Percentiles rank a stretch among this genome's conserved stretches.
phyloP scores from a whole-genome alignment of 2,329 filamentous ascomycete species.

The Colletotrichum tofieldiae region DNA sequence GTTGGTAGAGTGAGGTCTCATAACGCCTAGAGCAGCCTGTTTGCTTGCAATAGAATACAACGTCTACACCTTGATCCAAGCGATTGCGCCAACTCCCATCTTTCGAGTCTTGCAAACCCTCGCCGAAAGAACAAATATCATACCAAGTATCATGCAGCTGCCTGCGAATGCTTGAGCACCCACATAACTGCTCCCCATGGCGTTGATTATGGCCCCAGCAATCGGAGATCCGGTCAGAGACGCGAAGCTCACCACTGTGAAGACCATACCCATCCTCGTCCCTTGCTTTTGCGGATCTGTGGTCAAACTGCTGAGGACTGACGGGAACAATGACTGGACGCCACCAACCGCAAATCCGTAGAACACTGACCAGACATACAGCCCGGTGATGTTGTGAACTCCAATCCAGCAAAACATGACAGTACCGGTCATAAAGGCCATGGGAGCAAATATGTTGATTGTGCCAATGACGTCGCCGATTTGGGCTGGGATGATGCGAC shows the following conservation, averaged over 20 bases:
- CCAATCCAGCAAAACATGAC: slow-evolving; percentile 52
- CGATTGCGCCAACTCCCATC: slow-evolving; percentile 20
- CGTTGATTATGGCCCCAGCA: slow-evolving; percentile 51
- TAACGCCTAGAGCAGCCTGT: too few species aligned
- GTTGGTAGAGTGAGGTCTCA: too few species aligned
- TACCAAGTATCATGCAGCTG: slow-evolving; percentile 38
- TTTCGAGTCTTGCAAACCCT: slow-evolving; percentile 40
- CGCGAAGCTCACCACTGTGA: slow-evolving; percentile 58
- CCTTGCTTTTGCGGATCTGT: slow-evolving; percentile 59
- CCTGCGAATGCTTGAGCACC: slow-evolving; percentile 46
- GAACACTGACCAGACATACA: slow-evolving; percentile 50
- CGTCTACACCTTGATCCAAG: slow-evolving; percentile 24
- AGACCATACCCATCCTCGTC: slow-evolving; percentile 61
- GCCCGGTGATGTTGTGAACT: slow-evolving; percentile 45
- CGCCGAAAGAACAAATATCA: slow-evolving; percentile 39
- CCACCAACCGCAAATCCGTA: slow-evolving; percentile 50
- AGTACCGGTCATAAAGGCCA: slow-evolving; percentile 45
- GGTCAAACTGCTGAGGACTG: slow-evolving; percentile 58
- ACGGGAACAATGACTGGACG: slow-evolving; percentile 53
- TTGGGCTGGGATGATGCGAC: slow-evolving; percentile 64
- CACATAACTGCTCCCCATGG: slow-evolving; percentile 44
- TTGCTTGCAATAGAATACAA: not conserved
- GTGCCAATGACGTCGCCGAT: slow-evolving; percentile 66
- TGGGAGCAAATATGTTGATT: slow-evolving; percentile 65
- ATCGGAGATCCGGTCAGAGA: slow-evolving; percentile 59